Base-by-base conservation (phyloP, 2,329 filamentous ascomycete species). In the Pezicula neosporulosa region DNA sequence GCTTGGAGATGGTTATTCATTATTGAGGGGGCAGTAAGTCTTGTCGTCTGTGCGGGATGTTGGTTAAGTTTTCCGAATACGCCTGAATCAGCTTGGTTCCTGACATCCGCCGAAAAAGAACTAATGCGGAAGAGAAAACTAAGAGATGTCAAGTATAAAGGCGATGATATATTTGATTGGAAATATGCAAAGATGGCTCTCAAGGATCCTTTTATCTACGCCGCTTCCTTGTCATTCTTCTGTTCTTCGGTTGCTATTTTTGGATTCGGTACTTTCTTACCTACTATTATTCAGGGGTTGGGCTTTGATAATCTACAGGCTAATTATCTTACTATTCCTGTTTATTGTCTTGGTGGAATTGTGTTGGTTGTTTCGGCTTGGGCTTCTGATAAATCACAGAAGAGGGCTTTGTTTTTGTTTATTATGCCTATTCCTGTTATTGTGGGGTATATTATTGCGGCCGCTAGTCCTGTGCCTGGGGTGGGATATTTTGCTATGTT, bases 401-500 rank as follows among this genome's bases (percentile, higher is more conserved):
- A 59, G 39, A 64, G 69, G 6, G 67, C 60, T 10, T 46, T 63
- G 8, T 66, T 68, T 50, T 53, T 67, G 30, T 51, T 69, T 24
- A 50, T 53, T 18, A 62, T 60, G 10, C 58, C 62, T 6, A 37
- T 66, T 15, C 61, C 66, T 1, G 68, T 69, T 12, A 54, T 63
- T 15, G 47, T 62, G 10, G 69, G 66, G 15, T 70, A 71, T 48
- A 53, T 66, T 1, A 66, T 72, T 46, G 60, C 55, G 24, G 59
- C 69, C 2, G 63, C 60, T 4, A 64, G 67, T 0, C 28, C 60
- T 15, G 63, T 63, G 38, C 50, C 50, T 15, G 52, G 52, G 12
- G 68, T 61, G 6, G 67, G 67, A 8, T 71, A 67, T 56, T 60
- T 61, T 36, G 68, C 51, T 33, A 65, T 63, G 68, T 71, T 70